Conservation (phyloP, 2,329 filamentous ascomycete species). For the Daldinia sp. region DNA sequence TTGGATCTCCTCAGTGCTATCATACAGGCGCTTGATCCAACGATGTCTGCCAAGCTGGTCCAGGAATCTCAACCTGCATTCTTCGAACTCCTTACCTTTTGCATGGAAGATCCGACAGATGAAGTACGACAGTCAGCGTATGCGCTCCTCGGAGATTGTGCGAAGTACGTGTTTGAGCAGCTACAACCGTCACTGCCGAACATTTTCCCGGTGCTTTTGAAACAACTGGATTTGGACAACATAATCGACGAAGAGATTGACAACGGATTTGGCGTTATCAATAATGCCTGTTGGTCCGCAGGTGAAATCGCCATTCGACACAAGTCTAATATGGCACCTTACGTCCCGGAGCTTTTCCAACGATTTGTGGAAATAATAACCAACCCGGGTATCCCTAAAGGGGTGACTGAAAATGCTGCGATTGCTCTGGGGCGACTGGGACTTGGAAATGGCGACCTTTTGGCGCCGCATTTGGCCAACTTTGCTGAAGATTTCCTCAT, state of each 20-base stretch:
- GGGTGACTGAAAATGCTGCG: conserved; percentile 92
- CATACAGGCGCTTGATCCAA: conserved; percentile 84
- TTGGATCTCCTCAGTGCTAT: conserved; percentile 93
- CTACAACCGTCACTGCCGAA: conserved; percentile 78
- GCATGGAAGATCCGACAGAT: conserved; percentile 90
- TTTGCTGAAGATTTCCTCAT: conserved; percentile 87
- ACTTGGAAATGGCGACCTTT: conserved; percentile 77
- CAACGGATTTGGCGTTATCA: conserved; percentile 89
- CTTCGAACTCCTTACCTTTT: conserved; percentile 90
- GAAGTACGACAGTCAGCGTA: conserved; percentile 97
- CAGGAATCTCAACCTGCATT: conserved; percentile 81
- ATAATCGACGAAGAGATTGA: conserved; percentile 85
- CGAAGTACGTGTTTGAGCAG: conserved; percentile 89
- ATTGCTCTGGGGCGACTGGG: conserved; percentile 92
- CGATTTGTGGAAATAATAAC: conserved; percentile 85
- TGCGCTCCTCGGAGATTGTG: conserved; percentile 92
- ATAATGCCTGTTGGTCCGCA: conserved; percentile 97
- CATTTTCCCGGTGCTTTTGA: conserved; percentile 84
- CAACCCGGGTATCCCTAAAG: conserved; percentile 85
- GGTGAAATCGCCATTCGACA: conserved; percentile 91
- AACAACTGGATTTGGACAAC: conserved; percentile 85
- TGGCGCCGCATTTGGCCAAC: conserved; percentile 82
- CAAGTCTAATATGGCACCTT: conserved; percentile 79
- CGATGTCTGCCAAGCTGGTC: conserved; percentile 82
- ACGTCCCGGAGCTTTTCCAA: conserved; percentile 80